Evolutionary conservation across 805 yeast genomes (phyloP), one percentile per base, ranked within the genome.

Genomic region (Limtongia smithiae): DNA sequence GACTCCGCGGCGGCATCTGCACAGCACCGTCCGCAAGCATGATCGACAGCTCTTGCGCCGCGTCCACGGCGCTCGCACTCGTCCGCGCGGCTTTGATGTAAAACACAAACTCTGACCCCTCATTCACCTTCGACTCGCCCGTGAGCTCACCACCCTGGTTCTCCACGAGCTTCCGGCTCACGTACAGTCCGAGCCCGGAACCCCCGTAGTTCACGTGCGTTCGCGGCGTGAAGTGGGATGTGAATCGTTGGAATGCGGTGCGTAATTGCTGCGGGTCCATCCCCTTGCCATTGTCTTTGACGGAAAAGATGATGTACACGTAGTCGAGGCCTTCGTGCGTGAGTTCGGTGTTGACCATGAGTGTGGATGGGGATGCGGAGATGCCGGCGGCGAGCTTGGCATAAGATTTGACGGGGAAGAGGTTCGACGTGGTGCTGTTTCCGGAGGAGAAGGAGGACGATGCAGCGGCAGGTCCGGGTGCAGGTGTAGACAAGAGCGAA

Each of bases 151-250:
- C 96, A 48, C 83, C 78, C 96, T 93, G 91, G 81, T 89, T 80
- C 34, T 76, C 78, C 0, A 96, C 96, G 53, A 93, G 76, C 67
- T 90, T 96, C 47, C 88, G 75, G 68, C 96, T 91, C 62, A 91
- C 93, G 1, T 82, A 77, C 37, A 93, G 75, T 1, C 98, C 98
- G 41, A 93, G 72, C 1, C 98, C 98, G 0, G 97, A 90, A 56
- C 97, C 98, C 50, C 97, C 97, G 63, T 85, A 83, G 48, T 90
- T 86, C 61, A 40, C 58, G 34, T 95, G 75, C 7, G 95, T 85
- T 25, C 87, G 72, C 0, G 96, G 88, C 65, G 89, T 95, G 63
- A 91, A 97, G 46, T 97, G 97, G 68, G 93, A 97, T 15, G 91
- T 90, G 71, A 91, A 91, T 1, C 97, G 96, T 60, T 91, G 97